A percentile compares a stretch with the other conserved stretches of the same genome.
Evolutionary conservation across 108 stramenopile species (phyloP).

Genomic region (Fistulifera pelliculosa): DNA sequence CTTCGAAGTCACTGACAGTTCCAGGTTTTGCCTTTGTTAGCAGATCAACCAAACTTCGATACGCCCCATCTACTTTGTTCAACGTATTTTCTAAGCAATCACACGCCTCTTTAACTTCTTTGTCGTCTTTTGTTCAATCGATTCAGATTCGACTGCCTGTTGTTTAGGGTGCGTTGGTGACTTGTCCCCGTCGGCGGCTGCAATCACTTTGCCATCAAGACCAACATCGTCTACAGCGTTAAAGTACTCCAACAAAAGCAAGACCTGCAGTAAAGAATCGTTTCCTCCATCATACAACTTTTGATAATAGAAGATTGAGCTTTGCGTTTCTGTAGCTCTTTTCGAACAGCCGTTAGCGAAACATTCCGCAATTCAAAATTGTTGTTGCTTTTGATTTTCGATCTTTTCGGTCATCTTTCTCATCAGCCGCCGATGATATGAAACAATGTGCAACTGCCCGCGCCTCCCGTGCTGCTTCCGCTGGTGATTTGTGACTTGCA

Average conservation of each 20-base stretch:
- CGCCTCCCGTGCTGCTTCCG: constrained; percentile 40
- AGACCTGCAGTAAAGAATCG: constrained; percentile 34
- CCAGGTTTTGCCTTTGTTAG: constrained; percentile 6
- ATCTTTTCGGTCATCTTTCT: constrained; percentile 12
- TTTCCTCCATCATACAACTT: constrained; percentile 34
- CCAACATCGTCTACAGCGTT: constrained; percentile 3
- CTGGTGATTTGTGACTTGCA: constrained; percentile 34
- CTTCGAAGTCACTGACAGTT: neutral
- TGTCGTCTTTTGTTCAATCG: neutral
- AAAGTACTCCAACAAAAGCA: constrained; percentile 38
- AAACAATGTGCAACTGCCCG: constrained; percentile 27
- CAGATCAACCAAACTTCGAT: constrained; percentile 26
- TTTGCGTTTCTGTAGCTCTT: neutral
- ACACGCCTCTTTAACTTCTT: neutral
- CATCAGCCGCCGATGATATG: constrained; percentile 15
- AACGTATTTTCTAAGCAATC: constrained; percentile 5
- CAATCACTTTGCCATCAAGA: neutral
- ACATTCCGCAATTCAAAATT: constrained; percentile 5
- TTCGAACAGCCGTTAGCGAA: neutral
- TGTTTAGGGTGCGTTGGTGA: too few species aligned
- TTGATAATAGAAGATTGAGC: constrained; percentile 5
- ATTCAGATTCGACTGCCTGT: too few species aligned
- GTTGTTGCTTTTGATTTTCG: constrained; percentile 21
- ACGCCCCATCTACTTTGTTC: constrained; percentile 29
- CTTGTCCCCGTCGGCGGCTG: too few species aligned